Evolutionary conservation across 768 basidiomycete species (phyloP), one percentile per base, ranked within the genome.

Genomic region (Termitomyces sp.): DNA sequence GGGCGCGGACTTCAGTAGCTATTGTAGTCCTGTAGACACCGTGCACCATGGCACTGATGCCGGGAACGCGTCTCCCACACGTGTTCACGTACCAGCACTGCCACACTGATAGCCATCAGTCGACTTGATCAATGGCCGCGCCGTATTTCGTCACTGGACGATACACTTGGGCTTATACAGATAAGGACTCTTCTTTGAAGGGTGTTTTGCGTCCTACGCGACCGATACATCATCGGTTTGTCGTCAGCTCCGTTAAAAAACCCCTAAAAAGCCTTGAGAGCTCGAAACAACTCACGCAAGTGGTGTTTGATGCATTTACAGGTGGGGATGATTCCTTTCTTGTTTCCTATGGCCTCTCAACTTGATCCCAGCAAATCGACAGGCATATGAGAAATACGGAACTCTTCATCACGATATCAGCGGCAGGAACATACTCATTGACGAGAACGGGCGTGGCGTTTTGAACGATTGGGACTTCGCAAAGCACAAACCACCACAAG

Each of bases 1-100:
- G 74, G 67, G 46, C 89, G 74, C 38, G 40, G 40, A 4, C 41
- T 28, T 14, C 53, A 43, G 12, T 23, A 23, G 23, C 23, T 23
- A 23, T 23, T 23, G 23, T 23, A 23, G 23, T 23, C 23, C 23
- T 23, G 23, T 23, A 23, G 23, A 23, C 23, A 23, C 23, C 23
- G 23, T 23, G 23, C 23, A 23, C 23, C 23, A 23, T 23, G 23
- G 23, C 23, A 32, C 35, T 10, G 30, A 54, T n/a, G 52, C 41
- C 52, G 41, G 41, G 40, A 28, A 30, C 28, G 40, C 40, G 53
- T 43, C 53, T 13, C 12, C 16, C 32, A 54, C 53, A 53, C 52
- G 38, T 53, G 52, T 40, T 52, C 14, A 16, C 28, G 16, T 4
- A 26, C 3, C 26, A 47, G 46, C 46, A 47, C 46, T 26, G 46